phyloP scores from a whole-genome alignment of 352 stramenopile species.

The Sclerospora graminicola region DNA sequence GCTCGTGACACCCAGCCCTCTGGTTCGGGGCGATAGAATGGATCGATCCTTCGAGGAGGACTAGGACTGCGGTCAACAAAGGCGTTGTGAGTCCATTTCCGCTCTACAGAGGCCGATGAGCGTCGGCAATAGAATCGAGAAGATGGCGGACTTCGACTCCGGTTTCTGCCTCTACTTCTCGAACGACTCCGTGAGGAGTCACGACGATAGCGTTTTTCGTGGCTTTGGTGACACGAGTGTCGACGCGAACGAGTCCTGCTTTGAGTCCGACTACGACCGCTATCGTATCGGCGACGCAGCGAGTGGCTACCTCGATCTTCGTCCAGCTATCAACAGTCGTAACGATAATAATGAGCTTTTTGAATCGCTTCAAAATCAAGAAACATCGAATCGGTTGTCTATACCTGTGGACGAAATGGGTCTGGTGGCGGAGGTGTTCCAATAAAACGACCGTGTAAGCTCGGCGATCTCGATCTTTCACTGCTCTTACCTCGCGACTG shows the following conservation, averaged over 20 bases:
- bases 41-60: slow-evolving; percentile 42
- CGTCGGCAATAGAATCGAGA: slow-evolving; percentile 8
- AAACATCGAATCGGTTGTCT: not conserved
- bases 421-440: slow-evolving; percentile 46
- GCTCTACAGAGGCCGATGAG: slow-evolving; percentile 22
- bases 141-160: slow-evolving; percentile 16
- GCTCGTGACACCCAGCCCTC: slow-evolving; percentile 67
- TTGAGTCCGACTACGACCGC: slow-evolving; percentile 10
- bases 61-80: slow-evolving; percentile 72
- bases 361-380: not conserved
- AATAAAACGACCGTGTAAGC: slow-evolving; percentile 13
- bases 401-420: slow-evolving; percentile 51
- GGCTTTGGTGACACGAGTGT: slow-evolving; percentile 5
- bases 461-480: slow-evolving; percentile 11
- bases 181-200: slow-evolving; percentile 11
- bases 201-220: not conserved
- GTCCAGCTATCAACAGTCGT: slow-evolving; percentile 24
- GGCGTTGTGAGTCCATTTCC: slow-evolving; percentile 58
- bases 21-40: slow-evolving; percentile 55
- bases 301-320: slow-evolving; percentile 16
- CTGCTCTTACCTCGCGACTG: slow-evolving; percentile 9
- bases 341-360: slow-evolving; percentile 2
- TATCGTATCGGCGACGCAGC: not conserved
- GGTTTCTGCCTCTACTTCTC: slow-evolving; percentile 13
- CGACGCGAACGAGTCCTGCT: slow-evolving; percentile 9